Conservation (phyloP, 257 asterid species). For the Solanum chilense region DNA sequence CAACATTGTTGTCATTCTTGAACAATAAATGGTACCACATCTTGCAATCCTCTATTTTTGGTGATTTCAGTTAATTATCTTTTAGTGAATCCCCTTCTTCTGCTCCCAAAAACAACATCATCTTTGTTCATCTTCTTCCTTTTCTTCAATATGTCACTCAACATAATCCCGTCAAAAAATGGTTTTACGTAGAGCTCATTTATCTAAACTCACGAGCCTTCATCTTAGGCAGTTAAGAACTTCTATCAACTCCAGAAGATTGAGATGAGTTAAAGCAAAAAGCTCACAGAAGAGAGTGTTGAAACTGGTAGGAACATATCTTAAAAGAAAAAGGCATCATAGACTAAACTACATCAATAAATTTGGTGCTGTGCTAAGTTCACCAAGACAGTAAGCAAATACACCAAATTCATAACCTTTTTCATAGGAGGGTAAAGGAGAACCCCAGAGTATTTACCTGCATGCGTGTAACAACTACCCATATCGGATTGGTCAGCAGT, state of each 20-base stretch:
- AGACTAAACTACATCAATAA: background rate
- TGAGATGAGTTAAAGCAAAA: background rate
- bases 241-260: background rate
- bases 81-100: background rate
- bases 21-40: background rate
- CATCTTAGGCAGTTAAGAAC: background rate
- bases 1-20: background rate
- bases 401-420: background rate
- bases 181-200: background rate
- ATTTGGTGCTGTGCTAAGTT: background rate
- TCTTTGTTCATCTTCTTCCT: background rate
- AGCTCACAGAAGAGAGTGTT: background rate
- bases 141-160: background rate
- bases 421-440: background rate
- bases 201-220: background rate
- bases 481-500: conserved; percentile 89
- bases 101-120: background rate
- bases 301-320: background rate
- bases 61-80: background rate
- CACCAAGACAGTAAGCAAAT: background rate
- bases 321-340: background rate
- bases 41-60: background rate
- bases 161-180: background rate
- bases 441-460: conserved; percentile 38
- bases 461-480: conserved; percentile 99